These are phyloP conservation scores for Chionographis japonica DNA, from an alignment of 106 monocot species.

Conservation along the genomic window DNA sequence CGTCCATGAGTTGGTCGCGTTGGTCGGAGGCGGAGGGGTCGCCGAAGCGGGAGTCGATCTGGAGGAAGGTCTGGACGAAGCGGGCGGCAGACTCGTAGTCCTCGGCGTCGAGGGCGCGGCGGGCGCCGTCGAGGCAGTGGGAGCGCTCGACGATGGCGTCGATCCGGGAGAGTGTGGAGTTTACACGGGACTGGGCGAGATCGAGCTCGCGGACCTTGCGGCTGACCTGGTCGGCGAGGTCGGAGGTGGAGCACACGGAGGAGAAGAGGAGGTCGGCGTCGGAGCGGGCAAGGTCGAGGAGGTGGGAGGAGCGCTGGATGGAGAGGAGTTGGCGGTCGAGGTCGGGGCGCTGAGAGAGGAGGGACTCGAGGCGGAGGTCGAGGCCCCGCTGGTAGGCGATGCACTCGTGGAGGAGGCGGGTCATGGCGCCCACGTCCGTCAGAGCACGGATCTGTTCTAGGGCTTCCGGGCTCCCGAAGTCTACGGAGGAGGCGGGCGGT, in stretches of 20 bases:
- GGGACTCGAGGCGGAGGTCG: slow-evolving; percentile 66
- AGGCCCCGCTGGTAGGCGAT: slow-evolving; percentile 87
- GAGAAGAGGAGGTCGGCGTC: slow-evolving; percentile 54
- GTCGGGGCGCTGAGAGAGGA: slow-evolving; percentile 73
- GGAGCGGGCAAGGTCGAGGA: slow-evolving; percentile 55
- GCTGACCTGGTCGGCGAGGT: slow-evolving; percentile 59
- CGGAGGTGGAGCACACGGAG: slow-evolving; percentile 58
- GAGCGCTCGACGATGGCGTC: slow-evolving; percentile 58
- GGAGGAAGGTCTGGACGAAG: slow-evolving; percentile 58
- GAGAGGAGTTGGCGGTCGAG: slow-evolving; percentile 69
- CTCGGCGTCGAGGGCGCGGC: slow-evolving; percentile 41
- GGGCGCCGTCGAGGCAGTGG: slow-evolving; percentile 55
- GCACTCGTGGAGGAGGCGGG: slow-evolving; percentile 94
- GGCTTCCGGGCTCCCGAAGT: slow-evolving; percentile 54
- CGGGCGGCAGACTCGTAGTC: slow-evolving; percentile 64
- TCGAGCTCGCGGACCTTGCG: slow-evolving; percentile 73
- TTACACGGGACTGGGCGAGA: slow-evolving; percentile 67
- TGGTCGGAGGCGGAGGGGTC: slow-evolving; percentile 43
- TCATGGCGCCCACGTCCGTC: slow-evolving; percentile 85
- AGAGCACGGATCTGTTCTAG: slow-evolving; percentile 58
- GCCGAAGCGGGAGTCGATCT: slow-evolving; percentile 58
- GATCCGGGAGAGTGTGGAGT: slow-evolving; percentile 49
- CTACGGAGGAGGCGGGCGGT: slow-evolving; percentile 16
- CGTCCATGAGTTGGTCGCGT: slow-evolving; percentile 57
- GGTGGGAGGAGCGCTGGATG: slow-evolving; percentile 54